Base-by-base conservation (phyloP, 129 eudicot species). In the Centaurea solstitialis region DNA sequence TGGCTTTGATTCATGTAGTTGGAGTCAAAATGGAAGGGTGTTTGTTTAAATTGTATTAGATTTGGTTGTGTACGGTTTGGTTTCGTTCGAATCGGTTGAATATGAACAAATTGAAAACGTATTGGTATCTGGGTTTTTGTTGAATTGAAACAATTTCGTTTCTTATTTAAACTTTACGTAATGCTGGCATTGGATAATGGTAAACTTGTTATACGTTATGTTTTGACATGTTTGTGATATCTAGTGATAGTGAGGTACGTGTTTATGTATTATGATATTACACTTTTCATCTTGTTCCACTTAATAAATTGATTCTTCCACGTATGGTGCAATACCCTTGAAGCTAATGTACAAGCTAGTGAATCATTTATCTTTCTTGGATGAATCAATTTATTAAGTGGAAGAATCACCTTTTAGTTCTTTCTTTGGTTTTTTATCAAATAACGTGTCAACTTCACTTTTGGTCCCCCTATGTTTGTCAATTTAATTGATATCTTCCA, bases 1-100 rank as follows among this genome's bases (percentile, higher is more conserved):
- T 76, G 76, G 68, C 40, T 70, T 76, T 65, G 23, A 74, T 53
- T 28, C 24, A 38, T 68, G 64, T 69, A 74, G 65, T 57, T 20
- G 18, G 47, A 67, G 17, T 71, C 85, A 33, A 50, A 75, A 47
- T 75, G 85, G 38, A 68, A 50, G 53, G 45, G 45, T 76, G 23
- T 75, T 73, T 74, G 69, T 43, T 81, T 39, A 66, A 43, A 11
- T 21, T 33, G 65, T 39, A 20, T 23, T 67, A 6, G 7, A 53
- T 15, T 53, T 53, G 62, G 62, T 53, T 7, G 8, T 53, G n/a
- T 53, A 53, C 8, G 62, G 62, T 3, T 13, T 47, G 61, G 61
- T 47, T 47, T 47, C 15, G 61, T 47, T 53, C 62, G 1, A 53
- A 53, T 21, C 21, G n/a, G 62, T 15, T 57, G 22, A 57, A 57